phyloP scores from a whole-genome alignment of 257 asterid species.

The Coffea eugenioides region DNA sequence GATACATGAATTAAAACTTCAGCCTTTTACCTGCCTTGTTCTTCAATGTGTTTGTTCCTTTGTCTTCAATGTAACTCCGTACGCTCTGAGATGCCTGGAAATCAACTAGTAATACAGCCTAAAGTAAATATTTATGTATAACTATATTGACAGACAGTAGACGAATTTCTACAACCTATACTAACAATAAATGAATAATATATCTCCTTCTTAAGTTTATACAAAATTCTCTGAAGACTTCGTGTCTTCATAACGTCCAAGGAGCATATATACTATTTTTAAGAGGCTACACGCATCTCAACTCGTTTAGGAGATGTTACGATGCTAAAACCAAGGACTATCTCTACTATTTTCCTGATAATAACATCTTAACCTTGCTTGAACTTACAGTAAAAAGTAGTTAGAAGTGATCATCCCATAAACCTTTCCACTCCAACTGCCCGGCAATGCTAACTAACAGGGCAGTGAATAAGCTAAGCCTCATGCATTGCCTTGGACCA shows the following conservation, averaged over 20 bases:
- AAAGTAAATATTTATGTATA: too few species aligned
- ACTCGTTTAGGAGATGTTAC: neutral
- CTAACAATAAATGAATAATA: neutral
- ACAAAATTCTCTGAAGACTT: conserved; percentile 10
- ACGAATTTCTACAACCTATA: neutral
- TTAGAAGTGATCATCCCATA: neutral
- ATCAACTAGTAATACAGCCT: neutral
- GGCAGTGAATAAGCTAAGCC: neutral
- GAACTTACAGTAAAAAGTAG: conserved; percentile 6
- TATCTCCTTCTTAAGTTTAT: neutral
- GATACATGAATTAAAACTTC: neutral
- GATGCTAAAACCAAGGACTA: neutral
- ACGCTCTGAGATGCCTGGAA: neutral
- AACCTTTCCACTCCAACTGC: neutral
- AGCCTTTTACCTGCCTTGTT: neutral
- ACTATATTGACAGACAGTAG: neutral
- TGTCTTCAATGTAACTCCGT: neutral
- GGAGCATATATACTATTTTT: neutral
- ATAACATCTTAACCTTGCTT: neutral
- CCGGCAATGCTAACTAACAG: neutral
- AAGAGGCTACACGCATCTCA: neutral
- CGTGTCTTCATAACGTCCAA: neutral
- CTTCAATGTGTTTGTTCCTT: too few species aligned
- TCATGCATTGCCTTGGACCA: conserved; percentile 4
- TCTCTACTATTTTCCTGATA: neutral